Conservation (phyloP, 225 moss, liverwort and hornwort species). For the Sphagnum contortum region DNA sequence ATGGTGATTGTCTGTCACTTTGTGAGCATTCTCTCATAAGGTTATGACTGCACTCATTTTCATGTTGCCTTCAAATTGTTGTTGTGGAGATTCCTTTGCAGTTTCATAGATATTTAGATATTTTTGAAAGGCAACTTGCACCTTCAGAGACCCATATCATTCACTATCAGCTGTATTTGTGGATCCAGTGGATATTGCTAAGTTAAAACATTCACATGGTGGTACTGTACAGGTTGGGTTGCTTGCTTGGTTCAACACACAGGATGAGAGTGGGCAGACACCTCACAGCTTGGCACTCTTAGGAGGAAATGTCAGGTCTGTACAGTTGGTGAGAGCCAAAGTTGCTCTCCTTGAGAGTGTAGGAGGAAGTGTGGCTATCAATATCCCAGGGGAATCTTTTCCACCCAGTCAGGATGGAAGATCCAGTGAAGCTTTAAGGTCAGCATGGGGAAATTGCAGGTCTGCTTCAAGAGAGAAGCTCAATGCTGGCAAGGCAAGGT, state of each 20-base stretch:
- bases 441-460: constrained; percentile 12
- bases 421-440: too few relatives aligned
- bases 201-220: too few relatives aligned
- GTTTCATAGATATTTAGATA: too few relatives aligned
- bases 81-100: too few relatives aligned
- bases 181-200: too few relatives aligned
- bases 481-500: neutral
- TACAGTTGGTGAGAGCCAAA: constrained; percentile 60
- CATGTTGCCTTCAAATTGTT: too few relatives aligned
- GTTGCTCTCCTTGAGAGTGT: constrained; percentile 36
- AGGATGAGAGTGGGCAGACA: constrained; percentile 50
- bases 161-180: too few relatives aligned
- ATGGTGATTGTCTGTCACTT: too few relatives aligned
- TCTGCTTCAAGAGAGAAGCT: neutral
- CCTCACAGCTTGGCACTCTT: constrained; percentile 54
- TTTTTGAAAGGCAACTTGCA: neutral
- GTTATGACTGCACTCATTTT: too few relatives aligned
- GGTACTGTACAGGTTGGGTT: constrained; percentile 45
- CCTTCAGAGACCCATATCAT: too few relatives aligned
- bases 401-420: too few relatives aligned
- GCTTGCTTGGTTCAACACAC: constrained; percentile 48
- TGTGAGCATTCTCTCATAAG: too few relatives aligned
- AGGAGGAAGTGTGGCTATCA: constrained; percentile 13
- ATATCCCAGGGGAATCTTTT: constrained; percentile 7
- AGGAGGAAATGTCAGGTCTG: constrained; percentile 35